Conservation (phyloP, 2,329 filamentous ascomycete species). For the Fusarium sp. region DNA sequence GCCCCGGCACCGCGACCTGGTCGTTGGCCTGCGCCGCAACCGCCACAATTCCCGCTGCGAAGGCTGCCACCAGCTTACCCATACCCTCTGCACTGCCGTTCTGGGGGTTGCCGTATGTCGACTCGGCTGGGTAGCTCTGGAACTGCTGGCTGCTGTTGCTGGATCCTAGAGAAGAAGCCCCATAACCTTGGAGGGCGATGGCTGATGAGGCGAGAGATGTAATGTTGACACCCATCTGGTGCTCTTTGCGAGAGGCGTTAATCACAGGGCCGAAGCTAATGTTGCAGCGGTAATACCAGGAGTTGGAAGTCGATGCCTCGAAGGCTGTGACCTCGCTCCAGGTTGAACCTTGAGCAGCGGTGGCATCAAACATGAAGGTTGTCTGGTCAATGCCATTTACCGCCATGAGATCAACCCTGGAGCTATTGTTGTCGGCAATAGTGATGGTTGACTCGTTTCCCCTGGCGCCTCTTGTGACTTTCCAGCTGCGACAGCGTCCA, state of each 20-base stretch:
- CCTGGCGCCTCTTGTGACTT: slow-evolving; percentile 28
- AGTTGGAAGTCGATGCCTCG: slow-evolving; percentile 27
- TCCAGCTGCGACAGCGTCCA: slow-evolving; percentile 32
- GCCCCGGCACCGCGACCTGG: slow-evolving; percentile 41
- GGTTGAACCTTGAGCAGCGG: slow-evolving; percentile 5
- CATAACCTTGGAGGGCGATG: slow-evolving; percentile 41
- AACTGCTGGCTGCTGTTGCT: slow-evolving; percentile 29
- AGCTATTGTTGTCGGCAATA: slow-evolving; percentile 2
- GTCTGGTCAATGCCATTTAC: slow-evolving; percentile 32
- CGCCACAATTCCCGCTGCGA: slow-evolving; percentile 52
- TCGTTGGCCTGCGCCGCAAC: slow-evolving; percentile 48
- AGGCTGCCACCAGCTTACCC: slow-evolving; percentile 52
- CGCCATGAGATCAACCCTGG: slow-evolving; percentile 22
- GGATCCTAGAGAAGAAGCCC: slow-evolving; percentile 31
- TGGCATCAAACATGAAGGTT: slow-evolving; percentile 36
- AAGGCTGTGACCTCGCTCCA: slow-evolving; percentile 40
- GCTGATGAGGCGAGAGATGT: slow-evolving; percentile 31
- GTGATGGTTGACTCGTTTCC: slow-evolving; percentile 32
- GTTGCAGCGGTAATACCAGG: slow-evolving; percentile 44
- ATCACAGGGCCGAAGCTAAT: slow-evolving; percentile 28
- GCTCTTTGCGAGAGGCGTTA: slow-evolving; percentile 30
- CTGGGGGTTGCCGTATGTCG: slow-evolving; percentile 50
- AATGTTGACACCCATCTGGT: slow-evolving; percentile 34
- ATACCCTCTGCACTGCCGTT: slow-evolving; percentile 49
- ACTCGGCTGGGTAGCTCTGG: slow-evolving; percentile 58